Base-by-base conservation (phyloP, 2,329 filamentous ascomycete species). In the Leptoxyphium fumago region DNA sequence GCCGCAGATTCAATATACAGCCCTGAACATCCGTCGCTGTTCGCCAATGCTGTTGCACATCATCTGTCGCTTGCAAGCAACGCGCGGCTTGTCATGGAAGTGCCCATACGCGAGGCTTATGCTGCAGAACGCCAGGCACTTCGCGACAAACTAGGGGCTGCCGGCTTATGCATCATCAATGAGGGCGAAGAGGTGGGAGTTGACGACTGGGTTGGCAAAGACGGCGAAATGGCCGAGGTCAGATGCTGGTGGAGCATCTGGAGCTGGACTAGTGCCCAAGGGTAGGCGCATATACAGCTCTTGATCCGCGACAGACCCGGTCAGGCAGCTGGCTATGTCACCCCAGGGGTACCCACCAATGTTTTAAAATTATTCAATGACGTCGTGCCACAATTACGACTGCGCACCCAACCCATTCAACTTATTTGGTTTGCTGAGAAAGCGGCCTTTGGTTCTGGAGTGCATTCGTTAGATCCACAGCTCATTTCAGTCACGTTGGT, bases 1-100 rank as follows among this genome's bases (percentile, higher is more conserved):
- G 85, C 78, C 2, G 86, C 89, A 2, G 91, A 98, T 61, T 76
- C 85, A 0, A 68, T 98, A 15, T 96, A 96, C 63, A 86, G 88
- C 39, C 74, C 87, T 41, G 74, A 83, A 3, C 91, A 96, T 57
- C 86, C 89, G 0, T 64, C 61, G 2, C 75, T 91, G 55, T 72
- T 96, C 17, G 78, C 80, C 0, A 69, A 77, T 11, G 80, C 84
- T 11, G 78, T 96, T 39, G 64, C 70, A 9, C 65, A 72, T 34
- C 85, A 87, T 64, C 69, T 95, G 10, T 72, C 71, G 8, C 63
- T 68, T 11, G 69, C 68, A 2, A 45, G 61, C 0, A 65, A 73
- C 26, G 75, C 84, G 2, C 73, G 82, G 30, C 81, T 82, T 1
- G 70, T 95, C 10, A 67, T 91, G 39, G 89, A 94, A 66, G 77